Evolutionary conservation across 805 yeast genomes (phyloP), one percentile per base, ranked within the genome.

Genomic region (Hanseniaspora occidentalis): DNA sequence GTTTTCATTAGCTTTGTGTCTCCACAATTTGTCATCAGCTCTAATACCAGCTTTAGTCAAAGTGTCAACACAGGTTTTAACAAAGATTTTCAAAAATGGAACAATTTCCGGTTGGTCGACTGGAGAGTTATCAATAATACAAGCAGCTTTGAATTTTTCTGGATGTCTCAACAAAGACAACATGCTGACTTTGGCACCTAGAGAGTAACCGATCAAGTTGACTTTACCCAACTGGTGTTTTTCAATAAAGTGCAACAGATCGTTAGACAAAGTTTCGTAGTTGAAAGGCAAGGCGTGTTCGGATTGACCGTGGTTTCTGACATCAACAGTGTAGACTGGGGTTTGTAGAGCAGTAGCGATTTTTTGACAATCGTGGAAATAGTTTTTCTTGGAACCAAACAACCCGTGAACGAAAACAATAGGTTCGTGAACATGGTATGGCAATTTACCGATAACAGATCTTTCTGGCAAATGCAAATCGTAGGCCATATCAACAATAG

Each of bases 111-210:
- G 59, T 38, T 53, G 53, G 4, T 47, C 57, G 7, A 52, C 45
- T 19, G 77, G 77, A 6, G 70, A 56, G 49, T 70, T 71, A 43
- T 70, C 77, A 7, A 71, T 61, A 19, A 68, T 64, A 7, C 69
- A 58, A 27, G 69, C 52, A 31, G 61, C 57, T 14, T 53, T 48
- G 11, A 69, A 56, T 25, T 57, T 42, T 3, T 61, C 64, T 1
- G 73, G 73, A 35, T 59, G 45, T 43, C 52, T 49, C 39, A 71
- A 50, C 3, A 66, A 54, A 3, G 64, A 61, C 38, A 65, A 41
- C 70, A 71, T 67, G 5, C 71, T 65, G 5, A 67, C 67, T 41
- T 71, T 71, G 11, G 73, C 76, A 4, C 77, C 77, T 65, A 71
- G 63, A 23, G 72, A 69, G 49, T 70, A 74, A 0, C 77, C 77